These are phyloP conservation scores for Obelidium mucronatum DNA, from an alignment of 192 early-diverging fungal genomes.

Conservation along the genomic window DNA sequence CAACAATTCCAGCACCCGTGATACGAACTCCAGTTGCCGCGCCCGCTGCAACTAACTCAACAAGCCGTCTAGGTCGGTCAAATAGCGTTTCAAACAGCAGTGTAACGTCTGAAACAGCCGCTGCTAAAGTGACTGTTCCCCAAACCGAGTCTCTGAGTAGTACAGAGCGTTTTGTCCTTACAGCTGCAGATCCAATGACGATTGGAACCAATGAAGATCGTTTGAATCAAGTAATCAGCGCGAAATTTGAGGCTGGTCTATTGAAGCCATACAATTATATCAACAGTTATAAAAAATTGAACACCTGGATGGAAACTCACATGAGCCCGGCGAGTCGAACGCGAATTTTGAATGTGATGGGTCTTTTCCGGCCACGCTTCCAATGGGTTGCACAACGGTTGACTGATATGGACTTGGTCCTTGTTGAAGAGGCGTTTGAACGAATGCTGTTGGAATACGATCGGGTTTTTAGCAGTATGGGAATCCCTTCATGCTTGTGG, in stretches of 20 bases:
- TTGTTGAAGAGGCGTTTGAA: conserved; percentile 97
- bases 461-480: conserved; percentile 93
- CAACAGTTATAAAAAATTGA: conserved; percentile 87
- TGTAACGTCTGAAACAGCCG: conserved; percentile 3
- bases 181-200: conserved; percentile 85
- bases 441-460: conserved; percentile 94
- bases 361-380: conserved; percentile 88
- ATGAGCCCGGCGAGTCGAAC: conserved; percentile 74
- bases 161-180: conserved; percentile 90
- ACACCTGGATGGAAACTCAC: conserved; percentile 89
- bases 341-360: conserved; percentile 88
- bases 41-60: conserved; percentile 4
- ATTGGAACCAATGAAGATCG: conserved; percentile 88
- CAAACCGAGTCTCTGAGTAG: conserved; percentile 51
- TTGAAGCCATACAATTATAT: conserved; percentile 98
- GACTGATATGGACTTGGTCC: conserved; percentile 92
- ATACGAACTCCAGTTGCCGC: neutral
- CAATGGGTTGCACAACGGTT: conserved; percentile 85
- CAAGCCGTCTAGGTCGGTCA: conserved; percentile 1
- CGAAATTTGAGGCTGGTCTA: conserved; percentile 95
- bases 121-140: conserved; percentile 49
- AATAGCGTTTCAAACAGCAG: conserved; percentile 28
- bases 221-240: conserved; percentile 89
- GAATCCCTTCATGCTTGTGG: conserved; percentile 95
- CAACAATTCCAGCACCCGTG: conserved; percentile 11